Percentiles rank a stretch among this genome's conserved stretches.
Evolutionary conservation across 2,329 filamentous ascomycete species (phyloP).

Genomic region (Corinectria fuckeliana): DNA sequence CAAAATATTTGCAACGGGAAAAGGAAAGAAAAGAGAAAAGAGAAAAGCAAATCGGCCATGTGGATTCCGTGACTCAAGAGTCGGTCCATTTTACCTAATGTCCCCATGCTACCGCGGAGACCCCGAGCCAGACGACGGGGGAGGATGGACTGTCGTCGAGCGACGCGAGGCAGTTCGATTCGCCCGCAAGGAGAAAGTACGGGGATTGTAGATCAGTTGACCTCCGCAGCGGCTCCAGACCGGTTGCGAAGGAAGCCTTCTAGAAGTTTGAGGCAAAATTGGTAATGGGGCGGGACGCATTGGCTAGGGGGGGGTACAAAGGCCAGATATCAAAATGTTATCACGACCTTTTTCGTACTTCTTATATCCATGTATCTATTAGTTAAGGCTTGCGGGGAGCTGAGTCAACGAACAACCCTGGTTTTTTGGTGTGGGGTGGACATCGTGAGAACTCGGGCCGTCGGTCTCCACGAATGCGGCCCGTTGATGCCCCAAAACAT

Average conservation of each 20-base stretch:
- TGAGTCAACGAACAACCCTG: not conserved
- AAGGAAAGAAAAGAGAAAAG: not conserved
- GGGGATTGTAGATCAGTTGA: constrained; percentile 4
- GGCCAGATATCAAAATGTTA: not conserved
- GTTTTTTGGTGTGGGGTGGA: not conserved
- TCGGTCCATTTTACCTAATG: constrained; percentile 27
- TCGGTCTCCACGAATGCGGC: not conserved
- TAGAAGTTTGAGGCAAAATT: constrained; percentile 3
- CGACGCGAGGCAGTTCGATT: constrained; percentile 3
- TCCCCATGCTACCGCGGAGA: constrained; percentile 10
- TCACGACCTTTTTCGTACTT: not conserved
- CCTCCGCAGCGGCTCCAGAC: constrained; percentile 1
- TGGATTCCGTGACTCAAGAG: constrained; percentile 22
- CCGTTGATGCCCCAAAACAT: not conserved
- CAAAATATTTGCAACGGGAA: constrained; percentile 1
- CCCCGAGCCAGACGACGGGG: constrained; percentile 14
- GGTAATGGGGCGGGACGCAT: constrained; percentile 11
- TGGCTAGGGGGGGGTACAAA: constrained; percentile 1
- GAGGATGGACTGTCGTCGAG: constrained; percentile 4
- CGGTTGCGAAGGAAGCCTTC: constrained; percentile 1
- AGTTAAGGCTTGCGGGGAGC: not conserved
- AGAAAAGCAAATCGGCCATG: constrained; percentile 3
- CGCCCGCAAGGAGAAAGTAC: not conserved
- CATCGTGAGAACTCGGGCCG: not conserved
- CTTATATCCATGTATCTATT: too few species aligned